Evolutionary conservation across 2,329 filamentous ascomycete species (phyloP), one percentile per base, ranked within the genome.

Genomic region (Penicillium fuscoglaucum): DNA sequence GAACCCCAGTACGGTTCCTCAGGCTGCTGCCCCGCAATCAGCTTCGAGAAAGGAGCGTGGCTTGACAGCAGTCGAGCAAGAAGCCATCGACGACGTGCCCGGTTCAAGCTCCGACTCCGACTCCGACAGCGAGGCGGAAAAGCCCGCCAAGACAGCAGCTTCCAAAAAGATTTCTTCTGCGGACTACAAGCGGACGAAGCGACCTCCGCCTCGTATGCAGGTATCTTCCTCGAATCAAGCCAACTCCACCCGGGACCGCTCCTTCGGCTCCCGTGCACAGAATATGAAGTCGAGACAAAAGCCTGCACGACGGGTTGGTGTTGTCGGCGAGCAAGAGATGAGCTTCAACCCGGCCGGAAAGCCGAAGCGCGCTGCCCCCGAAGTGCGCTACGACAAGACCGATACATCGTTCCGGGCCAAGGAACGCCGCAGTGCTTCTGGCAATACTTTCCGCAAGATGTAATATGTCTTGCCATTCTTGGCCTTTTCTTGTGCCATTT

Each of bases 1-100:
- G 76, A 99, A 99, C 72, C 91, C 95, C 5, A 96, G 91, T 75
- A 95, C 91, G 8, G 84, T 79, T 35, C 65, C 70, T 7, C 66
- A 68, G 17, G 52, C 70, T 7, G 57, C 69, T 5, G 49, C 54
- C 29, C 17, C 52, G 4, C 26, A 26, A 51, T 10, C 43, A 17
- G 17, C 50, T n/a, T 17, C 68, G 41, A 66, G 68, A 55, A 74
- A 74, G 50, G 77, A 79, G 57, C 75, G 77, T 39, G 83, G 82
- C 21, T 80, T 87, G 55, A 88, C 86, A 0, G 85, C 84, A 5
- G 86, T 84, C 10, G 85, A 88, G 66, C 79, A 87, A 69, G 85
- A 88, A 69, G 82, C 79, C 10, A 68, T 85, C 43, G 84, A 84
- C 55, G 79, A 82, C 13, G 74, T 79, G 9, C 78, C 76, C 6